Evolutionary conservation across 2,329 filamentous ascomycete species (phyloP).

Genomic region (Aspergillus quadricinctus): DNA sequence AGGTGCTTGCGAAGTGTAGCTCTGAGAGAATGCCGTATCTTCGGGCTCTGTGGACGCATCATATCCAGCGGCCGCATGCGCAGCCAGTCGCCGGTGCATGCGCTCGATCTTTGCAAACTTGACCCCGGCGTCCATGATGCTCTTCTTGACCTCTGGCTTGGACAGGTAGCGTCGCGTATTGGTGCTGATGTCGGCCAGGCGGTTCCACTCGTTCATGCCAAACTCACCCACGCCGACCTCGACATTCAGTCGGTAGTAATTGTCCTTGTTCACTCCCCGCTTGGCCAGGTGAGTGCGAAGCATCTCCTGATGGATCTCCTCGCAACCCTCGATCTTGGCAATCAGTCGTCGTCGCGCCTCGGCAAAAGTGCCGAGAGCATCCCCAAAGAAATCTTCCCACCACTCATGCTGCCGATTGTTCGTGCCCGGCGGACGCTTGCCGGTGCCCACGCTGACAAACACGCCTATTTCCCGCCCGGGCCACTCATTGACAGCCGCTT

Average conservation of each 20-base stretch:
- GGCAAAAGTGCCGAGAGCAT: conserved; percentile 76
- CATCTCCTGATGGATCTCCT: conserved; percentile 86
- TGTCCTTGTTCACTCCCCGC: conserved; percentile 76
- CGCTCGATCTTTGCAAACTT: conserved; percentile 81
- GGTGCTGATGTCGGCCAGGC: conserved; percentile 91
- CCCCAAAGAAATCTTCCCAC: conserved; percentile 81
- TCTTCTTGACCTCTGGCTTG: conserved; percentile 67
- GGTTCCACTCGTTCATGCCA: conserved; percentile 97
- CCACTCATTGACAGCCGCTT: conserved; percentile 90
- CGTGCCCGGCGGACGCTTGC: conserved; percentile 71
- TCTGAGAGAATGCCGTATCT: conserved; percentile 15
- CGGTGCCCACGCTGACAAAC: conserved; percentile 91
- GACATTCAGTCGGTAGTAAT: conserved; percentile 96
- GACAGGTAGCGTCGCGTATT: conserved; percentile 79
- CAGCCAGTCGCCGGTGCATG: conserved; percentile 65
- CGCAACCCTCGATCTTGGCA: conserved; percentile 90
- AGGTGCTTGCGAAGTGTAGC: conserved; percentile 14
- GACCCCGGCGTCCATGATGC: conserved; percentile 70
- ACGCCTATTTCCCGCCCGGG: conserved; percentile 88
- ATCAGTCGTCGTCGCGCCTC: conserved; percentile 83
- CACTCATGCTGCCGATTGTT: conserved; percentile 68
- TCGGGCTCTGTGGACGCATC: conserved; percentile 28
- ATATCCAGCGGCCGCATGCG: conserved; percentile 35
- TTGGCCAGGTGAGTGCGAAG: conserved; percentile 69
- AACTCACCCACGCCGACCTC: conserved; percentile 95